Evolutionary conservation across 2,329 filamentous ascomycete species (phyloP).

Genomic region (Curvularia verruculosa): DNA sequence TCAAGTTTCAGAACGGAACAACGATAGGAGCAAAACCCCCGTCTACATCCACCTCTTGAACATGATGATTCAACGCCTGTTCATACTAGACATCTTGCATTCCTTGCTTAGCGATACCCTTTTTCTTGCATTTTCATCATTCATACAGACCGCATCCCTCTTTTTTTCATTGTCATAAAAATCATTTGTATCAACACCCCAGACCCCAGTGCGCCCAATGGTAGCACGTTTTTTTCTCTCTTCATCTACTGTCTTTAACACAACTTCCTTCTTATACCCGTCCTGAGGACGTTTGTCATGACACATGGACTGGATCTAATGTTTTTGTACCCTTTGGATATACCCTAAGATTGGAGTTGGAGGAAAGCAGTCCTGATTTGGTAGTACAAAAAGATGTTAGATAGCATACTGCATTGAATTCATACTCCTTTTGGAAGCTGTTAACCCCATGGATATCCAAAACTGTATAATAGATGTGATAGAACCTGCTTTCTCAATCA

Average conservation of each 20-base stretch:
- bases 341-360: slow-evolving; percentile 20
- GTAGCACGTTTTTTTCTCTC: slow-evolving; percentile 4
- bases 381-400: slow-evolving; percentile 1
- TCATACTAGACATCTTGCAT: slow-evolving; percentile 2
- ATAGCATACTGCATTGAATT: slow-evolving; percentile 11
- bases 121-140: slow-evolving; percentile 12
- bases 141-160: not conserved
- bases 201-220: slow-evolving; percentile 3
- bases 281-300: slow-evolving; percentile 32
- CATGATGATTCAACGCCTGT: not conserved
- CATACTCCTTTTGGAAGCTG: not conserved
- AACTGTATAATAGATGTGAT: not conserved
- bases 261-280: slow-evolving; percentile 21
- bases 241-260: slow-evolving; percentile 13
- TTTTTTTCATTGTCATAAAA: slow-evolving; percentile 4
- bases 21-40: slow-evolving; percentile 26
- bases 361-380: slow-evolving; percentile 7
- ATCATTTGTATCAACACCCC: slow-evolving; percentile 19
- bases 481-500: not conserved
- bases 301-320: slow-evolving; percentile 41
- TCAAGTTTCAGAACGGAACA: slow-evolving; percentile 44
- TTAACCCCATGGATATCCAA: too few relatives aligned
- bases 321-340: slow-evolving; percentile 24
- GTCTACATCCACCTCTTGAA: slow-evolving; percentile 10
- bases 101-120: slow-evolving; percentile 26